Percentiles rank a stretch among this genome's conserved stretches.
These are phyloP conservation scores for Scleromitrula shiraiana DNA, from an alignment of 2,329 filamentous ascomycete genomes.

Conservation along the genomic window DNA sequence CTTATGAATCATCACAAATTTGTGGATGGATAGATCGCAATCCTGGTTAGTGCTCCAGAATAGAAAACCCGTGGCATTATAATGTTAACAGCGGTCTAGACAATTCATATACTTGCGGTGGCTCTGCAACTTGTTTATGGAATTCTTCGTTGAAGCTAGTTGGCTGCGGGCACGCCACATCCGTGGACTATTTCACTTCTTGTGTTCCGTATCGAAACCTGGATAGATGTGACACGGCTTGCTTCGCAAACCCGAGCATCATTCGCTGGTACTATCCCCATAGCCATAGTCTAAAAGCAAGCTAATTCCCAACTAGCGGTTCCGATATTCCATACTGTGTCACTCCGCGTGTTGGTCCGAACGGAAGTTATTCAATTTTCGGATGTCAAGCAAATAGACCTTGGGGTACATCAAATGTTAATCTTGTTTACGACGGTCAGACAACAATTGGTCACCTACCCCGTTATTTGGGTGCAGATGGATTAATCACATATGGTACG, in stretches of 20 bases:
- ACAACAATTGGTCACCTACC: conserved; percentile 10
- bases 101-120: conserved; percentile 13
- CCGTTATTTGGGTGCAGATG: conserved; percentile 11
- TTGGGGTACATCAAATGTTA: conserved; percentile 2
- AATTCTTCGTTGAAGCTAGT: conserved; percentile 12
- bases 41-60: neutral
- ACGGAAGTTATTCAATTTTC: conserved; percentile 11
- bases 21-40: conserved; percentile 11
- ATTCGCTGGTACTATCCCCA: conserved; percentile 13
- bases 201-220: conserved; percentile 13
- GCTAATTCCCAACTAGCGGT: conserved; percentile 3
- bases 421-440: conserved; percentile 6
- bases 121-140: conserved; percentile 14
- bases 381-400: conserved; percentile 9
- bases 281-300: too few relatives aligned
- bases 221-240: conserved; percentile 9
- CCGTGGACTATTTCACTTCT: conserved; percentile 14
- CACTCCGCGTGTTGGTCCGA: conserved; percentile 9
- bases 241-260: conserved; percentile 12
- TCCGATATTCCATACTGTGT: conserved; percentile 11
- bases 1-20: conserved; percentile 1
- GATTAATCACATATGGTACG: conserved; percentile 13
- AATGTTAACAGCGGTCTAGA: conserved; percentile 4
- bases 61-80: neutral
- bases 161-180: conserved; percentile 12